phyloP scores from a whole-genome alignment of 305 asterid species.

The Rubia peregrina region DNA sequence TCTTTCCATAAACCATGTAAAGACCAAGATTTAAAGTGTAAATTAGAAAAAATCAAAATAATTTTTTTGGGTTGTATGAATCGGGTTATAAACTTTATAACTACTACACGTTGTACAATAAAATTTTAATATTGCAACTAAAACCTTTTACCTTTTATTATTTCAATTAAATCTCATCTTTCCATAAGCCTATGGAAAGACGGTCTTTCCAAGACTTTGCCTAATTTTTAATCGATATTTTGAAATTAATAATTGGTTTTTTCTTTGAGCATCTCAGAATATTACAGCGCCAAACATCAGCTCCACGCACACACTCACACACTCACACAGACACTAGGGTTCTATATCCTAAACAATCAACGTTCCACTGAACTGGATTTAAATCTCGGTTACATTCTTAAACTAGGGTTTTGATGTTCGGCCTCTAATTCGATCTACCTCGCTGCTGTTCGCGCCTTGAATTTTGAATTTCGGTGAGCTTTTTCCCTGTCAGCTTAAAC shows the following conservation, averaged over 20 bases:
- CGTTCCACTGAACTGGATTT: neutral
- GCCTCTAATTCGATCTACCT: neutral
- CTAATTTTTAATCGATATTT: too few relatives aligned
- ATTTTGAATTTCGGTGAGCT: conserved; percentile 4
- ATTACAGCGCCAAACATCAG: conserved; percentile 2
- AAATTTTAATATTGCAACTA: too few relatives aligned
- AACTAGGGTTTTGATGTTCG: neutral
- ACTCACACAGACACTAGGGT: conserved; percentile 13
- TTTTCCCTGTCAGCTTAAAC: neutral
- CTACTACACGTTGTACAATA: too few relatives aligned
- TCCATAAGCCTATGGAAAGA: too few relatives aligned
- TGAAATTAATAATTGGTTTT: neutral
- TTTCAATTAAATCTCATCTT: too few relatives aligned
- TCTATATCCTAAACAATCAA: neutral
- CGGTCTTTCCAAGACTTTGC: too few relatives aligned
- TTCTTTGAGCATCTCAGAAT: neutral
- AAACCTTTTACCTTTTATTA: too few relatives aligned
- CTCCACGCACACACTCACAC: neutral
- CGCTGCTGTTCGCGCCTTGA: neutral
- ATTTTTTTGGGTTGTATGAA: too few relatives aligned
- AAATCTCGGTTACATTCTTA: neutral
- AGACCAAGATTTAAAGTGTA: too few relatives aligned
- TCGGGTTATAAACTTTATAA: too few relatives aligned
- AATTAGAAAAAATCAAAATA: too few relatives aligned
- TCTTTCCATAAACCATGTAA: too few relatives aligned